Evolutionary conservation across 192 early-diverging fungal species (phyloP).

Genomic region (Gaertneriomyces sp.): DNA sequence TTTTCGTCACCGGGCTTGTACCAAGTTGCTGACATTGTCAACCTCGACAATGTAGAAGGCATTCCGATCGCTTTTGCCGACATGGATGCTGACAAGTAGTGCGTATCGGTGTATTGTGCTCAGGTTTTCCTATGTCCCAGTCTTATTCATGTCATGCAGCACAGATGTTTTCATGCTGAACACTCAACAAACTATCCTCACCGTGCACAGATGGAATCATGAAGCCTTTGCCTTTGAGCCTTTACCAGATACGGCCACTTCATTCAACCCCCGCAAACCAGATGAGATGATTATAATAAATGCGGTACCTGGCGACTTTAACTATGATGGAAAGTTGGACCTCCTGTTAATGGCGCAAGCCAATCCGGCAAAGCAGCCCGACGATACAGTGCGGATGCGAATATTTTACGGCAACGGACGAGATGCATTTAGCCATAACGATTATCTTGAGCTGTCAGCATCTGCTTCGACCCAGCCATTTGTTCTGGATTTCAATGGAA

Average conservation of each 20-base stretch:
- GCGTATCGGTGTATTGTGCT: slow-evolving; percentile 10
- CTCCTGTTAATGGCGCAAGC: slow-evolving; percentile 70
- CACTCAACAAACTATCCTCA: slow-evolving; percentile 62
- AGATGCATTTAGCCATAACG: slow-evolving; percentile 50
- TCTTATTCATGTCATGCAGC: slow-evolving; percentile 32
- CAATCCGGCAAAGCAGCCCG: slow-evolving; percentile 17
- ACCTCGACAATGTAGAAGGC: slow-evolving; percentile 62
- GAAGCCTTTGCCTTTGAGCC: slow-evolving; percentile 10
- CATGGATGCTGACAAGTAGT: slow-evolving; percentile 79
- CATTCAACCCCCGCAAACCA: slow-evolving; percentile 21
- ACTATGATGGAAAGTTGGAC: slow-evolving; percentile 86
- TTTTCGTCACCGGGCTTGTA: slow-evolving; percentile 28
- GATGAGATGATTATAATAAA: slow-evolving; percentile 57
- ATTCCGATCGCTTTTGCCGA: slow-evolving; percentile 82
- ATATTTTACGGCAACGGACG: slow-evolving; percentile 71
- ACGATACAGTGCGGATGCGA: slow-evolving; percentile 48
- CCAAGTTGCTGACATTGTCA: slow-evolving; percentile 38
- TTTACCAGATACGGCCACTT: slow-evolving; percentile 48
- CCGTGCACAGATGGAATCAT: slow-evolving; percentile 70
- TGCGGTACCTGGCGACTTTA: slow-evolving; percentile 80
- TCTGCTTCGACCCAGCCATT: slow-evolving; percentile 51
- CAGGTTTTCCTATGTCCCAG: not conserved
- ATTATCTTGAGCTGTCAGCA: not conserved
- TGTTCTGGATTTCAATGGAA: slow-evolving; percentile 57
- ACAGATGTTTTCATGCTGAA: slow-evolving; percentile 78